These are phyloP conservation scores for Hymenoscyphus infarciens DNA, from an alignment of 2,329 filamentous ascomycete species.

Conservation along the genomic window DNA sequence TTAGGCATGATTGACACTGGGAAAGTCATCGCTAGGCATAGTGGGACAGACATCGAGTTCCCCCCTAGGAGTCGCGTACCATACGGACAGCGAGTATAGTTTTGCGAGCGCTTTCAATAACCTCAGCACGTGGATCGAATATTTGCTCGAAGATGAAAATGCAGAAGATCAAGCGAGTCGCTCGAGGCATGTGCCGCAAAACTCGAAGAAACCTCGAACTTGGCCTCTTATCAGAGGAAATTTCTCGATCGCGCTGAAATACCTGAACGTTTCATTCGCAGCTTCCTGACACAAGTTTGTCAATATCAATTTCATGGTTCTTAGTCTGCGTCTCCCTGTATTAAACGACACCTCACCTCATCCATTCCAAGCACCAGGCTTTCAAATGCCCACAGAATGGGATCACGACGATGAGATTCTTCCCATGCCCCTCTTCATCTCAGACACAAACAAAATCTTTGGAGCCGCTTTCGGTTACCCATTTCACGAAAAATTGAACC, in stretches of 20 bases:
- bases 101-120: neutral
- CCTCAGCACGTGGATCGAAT: neutral
- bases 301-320: neutral
- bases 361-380: neutral
- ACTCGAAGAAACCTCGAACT: neutral
- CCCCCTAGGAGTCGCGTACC: neutral
- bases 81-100: neutral
- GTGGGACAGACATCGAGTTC: neutral
- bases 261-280: neutral
- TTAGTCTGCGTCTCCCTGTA: neutral
- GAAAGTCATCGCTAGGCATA: neutral
- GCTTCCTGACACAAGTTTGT: neutral
- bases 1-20: neutral
- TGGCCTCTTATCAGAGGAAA: neutral
- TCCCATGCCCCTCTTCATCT: neutral
- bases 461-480: neutral
- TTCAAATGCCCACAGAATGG: neutral
- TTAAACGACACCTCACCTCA: neutral
- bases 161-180: neutral
- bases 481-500: neutral
- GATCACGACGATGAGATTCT: neutral
- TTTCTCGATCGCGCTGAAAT: neutral
- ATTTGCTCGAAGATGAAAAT: neutral
- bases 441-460: neutral
- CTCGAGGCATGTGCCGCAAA: neutral